Conservation (phyloP, 176 grass and related monocot species). For the Echinochloa phyllopogon region DNA sequence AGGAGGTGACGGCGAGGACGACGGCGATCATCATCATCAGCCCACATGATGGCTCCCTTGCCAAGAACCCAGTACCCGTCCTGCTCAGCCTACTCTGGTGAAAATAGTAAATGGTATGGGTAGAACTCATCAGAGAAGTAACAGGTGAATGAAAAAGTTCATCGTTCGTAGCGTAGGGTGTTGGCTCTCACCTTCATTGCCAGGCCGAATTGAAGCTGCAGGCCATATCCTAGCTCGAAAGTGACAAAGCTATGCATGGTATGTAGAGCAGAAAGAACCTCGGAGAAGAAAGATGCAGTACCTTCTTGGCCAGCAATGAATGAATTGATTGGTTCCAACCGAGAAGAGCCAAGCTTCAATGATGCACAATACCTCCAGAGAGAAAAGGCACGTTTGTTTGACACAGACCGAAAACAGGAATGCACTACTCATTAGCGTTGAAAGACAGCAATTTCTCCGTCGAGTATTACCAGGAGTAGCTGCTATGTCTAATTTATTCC, state of each 20-base stretch:
- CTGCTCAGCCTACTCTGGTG: constrained; percentile 19
- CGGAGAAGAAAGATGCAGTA: background rate
- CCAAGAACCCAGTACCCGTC: background rate
- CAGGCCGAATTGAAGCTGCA: constrained; percentile 3
- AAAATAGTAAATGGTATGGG: constrained; percentile 40
- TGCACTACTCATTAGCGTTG: background rate
- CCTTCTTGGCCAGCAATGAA: background rate
- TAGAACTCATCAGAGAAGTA: background rate
- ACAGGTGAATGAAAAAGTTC: background rate
- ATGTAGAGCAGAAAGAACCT: constrained; percentile 1
- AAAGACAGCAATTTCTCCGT: too few species aligned
- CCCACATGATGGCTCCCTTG: constrained; percentile 20
- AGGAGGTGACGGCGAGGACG: constrained; percentile 6
- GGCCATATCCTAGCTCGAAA: constrained; percentile 29
- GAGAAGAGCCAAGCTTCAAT: constrained; percentile 24
- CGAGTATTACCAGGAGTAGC: background rate
- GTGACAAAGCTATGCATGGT: background rate
- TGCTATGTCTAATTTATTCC: background rate
- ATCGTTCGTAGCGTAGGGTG: background rate
- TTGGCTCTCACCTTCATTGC: background rate
- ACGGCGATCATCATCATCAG: constrained; percentile 19
- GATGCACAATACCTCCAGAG: constrained; percentile 22
- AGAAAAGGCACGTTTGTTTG: constrained; percentile 22
- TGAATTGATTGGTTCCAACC: constrained; percentile 2
- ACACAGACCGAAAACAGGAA: constrained; percentile 2